Conservation (phyloP, 139 green algal genomes). For the Coelastrella sp. region DNA sequence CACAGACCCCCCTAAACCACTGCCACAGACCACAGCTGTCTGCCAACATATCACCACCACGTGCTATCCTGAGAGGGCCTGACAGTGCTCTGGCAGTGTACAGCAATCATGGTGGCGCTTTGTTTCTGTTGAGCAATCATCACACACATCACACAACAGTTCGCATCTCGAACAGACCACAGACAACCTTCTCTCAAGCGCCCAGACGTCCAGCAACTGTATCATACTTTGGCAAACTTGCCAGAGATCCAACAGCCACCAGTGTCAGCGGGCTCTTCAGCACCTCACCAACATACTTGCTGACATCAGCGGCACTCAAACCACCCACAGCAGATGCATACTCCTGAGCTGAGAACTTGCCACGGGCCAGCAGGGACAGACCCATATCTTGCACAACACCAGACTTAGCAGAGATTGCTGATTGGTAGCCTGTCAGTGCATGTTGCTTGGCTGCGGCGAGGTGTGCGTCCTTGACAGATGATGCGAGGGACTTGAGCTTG, state of each 20-base stretch:
- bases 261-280: conserved; percentile 36
- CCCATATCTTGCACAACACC: conserved; percentile 51
- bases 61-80: too few relatives aligned
- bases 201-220: neutral
- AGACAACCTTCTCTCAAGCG: too few relatives aligned
- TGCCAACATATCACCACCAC: too few relatives aligned
- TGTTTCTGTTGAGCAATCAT: too few relatives aligned
- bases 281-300: conserved; percentile 26
- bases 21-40: too few relatives aligned
- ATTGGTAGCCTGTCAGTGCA: conserved; percentile 43
- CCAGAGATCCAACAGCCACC: conserved; percentile 35
- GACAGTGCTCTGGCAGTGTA: too few relatives aligned
- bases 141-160: neutral
- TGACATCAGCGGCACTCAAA: conserved; percentile 39
- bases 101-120: too few relatives aligned
- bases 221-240: conserved; percentile 46
- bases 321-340: conserved; percentile 44
- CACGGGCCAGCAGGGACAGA: conserved; percentile 41
- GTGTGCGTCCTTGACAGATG: neutral
- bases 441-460: conserved; percentile 49
- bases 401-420: conserved; percentile 7
- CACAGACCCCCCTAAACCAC: too few relatives aligned
- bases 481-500: conserved; percentile 45
- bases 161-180: neutral
- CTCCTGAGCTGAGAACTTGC: conserved; percentile 36